Base-by-base conservation (phyloP, 257 asterid species). In the Solanum appendiculatum region DNA sequence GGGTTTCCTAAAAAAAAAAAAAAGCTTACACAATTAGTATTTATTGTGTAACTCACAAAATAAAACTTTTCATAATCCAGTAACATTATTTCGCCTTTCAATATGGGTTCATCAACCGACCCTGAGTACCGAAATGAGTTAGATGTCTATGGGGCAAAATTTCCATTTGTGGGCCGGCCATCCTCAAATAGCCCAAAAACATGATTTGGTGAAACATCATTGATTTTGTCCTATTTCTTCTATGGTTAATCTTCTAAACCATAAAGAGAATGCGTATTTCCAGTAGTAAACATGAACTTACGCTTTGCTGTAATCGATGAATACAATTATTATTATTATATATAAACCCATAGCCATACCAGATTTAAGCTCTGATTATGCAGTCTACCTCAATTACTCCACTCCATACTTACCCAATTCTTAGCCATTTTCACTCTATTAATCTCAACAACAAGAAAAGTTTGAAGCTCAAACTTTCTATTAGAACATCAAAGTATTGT, bases 371-470 rank as follows among this genome's bases (percentile, higher is more conserved):
- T 91, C 81, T 92, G 92, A 92, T 87, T 87, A 92, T 92, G 97
- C 94, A 88, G 86, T 89, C 95, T 33, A 91, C 93, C 87, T 89
- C 94, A 86, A 88, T 93, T 75, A 88, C 92, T 92, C 90, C 95
- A 87, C 91, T 70, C 42, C 91, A 92, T 46, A 90, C 92, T 60
- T 91, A 90, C 69, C 94, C 97, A 40, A 90, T 92, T 85, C 99
- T 96, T 84, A 91, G 83, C 46, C 91, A 88, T 74, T 86, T 92
- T 77, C 68, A 86, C 86, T 87, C 86, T 84, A 92, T 86, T 75
- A 90, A 86, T 68, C 89, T 83, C 69, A 88, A 89, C 64, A 54
- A 44, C 78, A 42, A 85, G 58, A 40, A 40, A 75, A n/a, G 20
- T 60, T 83, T 88, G 21, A 6, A n/a, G n/a, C n/a, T n/a, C n/a